Base-by-base conservation (phyloP, 2,329 filamentous ascomycete species). In the Penicillium nordicum region DNA sequence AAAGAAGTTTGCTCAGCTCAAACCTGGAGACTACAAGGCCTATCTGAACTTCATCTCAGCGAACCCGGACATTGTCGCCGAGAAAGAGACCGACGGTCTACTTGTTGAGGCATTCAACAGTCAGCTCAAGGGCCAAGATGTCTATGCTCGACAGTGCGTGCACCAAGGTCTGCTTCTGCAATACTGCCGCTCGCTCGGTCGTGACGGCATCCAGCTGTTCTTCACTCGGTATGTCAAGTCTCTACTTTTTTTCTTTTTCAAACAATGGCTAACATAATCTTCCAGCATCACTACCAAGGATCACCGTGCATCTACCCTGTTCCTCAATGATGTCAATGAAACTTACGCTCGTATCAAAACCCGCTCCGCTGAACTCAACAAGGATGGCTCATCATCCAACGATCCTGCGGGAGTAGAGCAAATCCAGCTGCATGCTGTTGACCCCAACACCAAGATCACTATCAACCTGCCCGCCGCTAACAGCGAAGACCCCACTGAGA, bases 391-490 rank as follows among this genome's bases (percentile, higher is more conserved):
- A 43, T 80, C 78, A 6, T 79, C 79, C 21, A 73, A 75, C 43
- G 78, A 79, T 8, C 76, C 76, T 2, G 84, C 81, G 25, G 90
- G 88, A 21, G 88, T 96, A 10, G 94, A 99, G 78, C 93, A 97
- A 75, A 99, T 99, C 65, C 95, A 99, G 76, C 82, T 99, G 45
- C 94, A 99, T 72, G 93, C 94, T 14, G 92, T 99, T 11, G 92
- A 97, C 73, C 93, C 93, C 0, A 89, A 88, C 46, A 97, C 93
- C 3, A 88, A 89, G 59, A 97, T 99, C 72, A 89, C 90, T 71
- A 97, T 97, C 74, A 84, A 78, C 53, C 88, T 96, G 38, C 93
- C 94, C 12, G 80, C 88, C 0, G 80, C 81, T 38, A 80, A 84
- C 25, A 88, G 86, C 65, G 81, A 85, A 25, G 86, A 92, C 50